These are phyloP conservation scores for Neurospora sp. DNA, from an alignment of 495 filamentous ascomycete species.

Conservation along the genomic window DNA sequence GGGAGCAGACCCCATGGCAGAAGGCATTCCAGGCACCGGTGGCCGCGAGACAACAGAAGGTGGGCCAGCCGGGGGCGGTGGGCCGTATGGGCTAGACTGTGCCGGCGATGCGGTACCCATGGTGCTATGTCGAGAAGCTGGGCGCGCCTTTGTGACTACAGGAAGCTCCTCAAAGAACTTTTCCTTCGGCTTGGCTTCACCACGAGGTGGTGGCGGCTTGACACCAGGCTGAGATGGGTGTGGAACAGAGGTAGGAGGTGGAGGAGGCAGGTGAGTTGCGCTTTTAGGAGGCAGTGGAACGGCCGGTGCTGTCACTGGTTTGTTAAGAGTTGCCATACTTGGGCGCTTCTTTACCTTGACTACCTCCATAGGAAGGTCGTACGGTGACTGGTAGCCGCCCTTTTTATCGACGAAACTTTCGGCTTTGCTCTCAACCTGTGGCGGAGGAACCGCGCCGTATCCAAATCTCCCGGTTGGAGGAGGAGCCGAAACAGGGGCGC, in stretches of 20 bases:
- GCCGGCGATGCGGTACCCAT: constrained; percentile 25
- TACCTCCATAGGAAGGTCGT: constrained; percentile 88
- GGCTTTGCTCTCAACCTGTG: constrained; percentile 40
- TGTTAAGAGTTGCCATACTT: constrained; percentile 29
- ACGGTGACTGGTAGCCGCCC: constrained; percentile 85
- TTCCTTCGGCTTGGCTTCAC: constrained; percentile 24
- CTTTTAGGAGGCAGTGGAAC: constrained; percentile 44
- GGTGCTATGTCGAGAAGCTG: constrained; percentile 32
- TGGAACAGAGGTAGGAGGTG: constrained; percentile 20
- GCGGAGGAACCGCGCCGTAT: constrained; percentile 31
- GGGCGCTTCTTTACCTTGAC: constrained; percentile 52
- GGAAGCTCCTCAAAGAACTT: constrained; percentile 91
- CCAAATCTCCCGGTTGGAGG: constrained; percentile 32
- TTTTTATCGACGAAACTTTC: constrained; percentile 87
- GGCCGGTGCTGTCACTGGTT: constrained; percentile 21
- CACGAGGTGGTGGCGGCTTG: constrained; percentile 19
- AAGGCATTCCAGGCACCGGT: constrained; percentile 13
- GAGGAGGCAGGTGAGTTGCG: constrained; percentile 38
- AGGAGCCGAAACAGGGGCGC: constrained; percentile 28
- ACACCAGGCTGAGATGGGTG: constrained; percentile 19
- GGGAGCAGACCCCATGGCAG: neutral
- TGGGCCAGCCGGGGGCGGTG: constrained; percentile 16
- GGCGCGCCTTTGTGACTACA: constrained; percentile 45
- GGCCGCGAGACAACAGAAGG: constrained; percentile 17
- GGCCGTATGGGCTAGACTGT: constrained; percentile 25